Evolutionary conservation across 306 rosid genomes (phyloP).

Genomic region (Betula pendula): DNA sequence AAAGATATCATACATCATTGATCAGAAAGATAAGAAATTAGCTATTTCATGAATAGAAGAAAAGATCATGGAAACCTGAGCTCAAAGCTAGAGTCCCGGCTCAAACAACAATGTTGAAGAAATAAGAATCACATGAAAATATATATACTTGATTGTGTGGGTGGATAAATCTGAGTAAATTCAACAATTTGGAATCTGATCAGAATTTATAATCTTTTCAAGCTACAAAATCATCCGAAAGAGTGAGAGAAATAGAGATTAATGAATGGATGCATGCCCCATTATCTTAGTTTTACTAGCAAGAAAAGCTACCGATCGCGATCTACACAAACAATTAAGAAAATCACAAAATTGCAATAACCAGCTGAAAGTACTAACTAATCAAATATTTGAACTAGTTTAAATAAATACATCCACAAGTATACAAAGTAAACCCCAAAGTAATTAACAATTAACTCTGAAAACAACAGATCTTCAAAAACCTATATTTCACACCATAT

Average conservation of each 20-base stretch:
- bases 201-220: no score
- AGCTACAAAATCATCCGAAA: background rate
- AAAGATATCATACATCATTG: slow-evolving; percentile 23
- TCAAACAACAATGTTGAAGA: slow-evolving; percentile 4
- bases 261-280: background rate
- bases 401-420: background rate
- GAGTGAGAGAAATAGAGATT: background rate
- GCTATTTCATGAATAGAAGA: background rate
- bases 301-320: background rate
- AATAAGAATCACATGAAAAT: background rate
- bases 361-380: background rate
- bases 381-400: no score
- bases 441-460: slow-evolving; percentile 22
- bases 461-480: slow-evolving; percentile 27
- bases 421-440: slow-evolving; percentile 9
- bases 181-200: no score
- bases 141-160: no score
- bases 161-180: no score
- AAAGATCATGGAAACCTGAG: background rate
- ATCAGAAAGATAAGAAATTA: slow-evolving; percentile 1
- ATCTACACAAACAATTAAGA: background rate
- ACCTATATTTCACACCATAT: slow-evolving; percentile 75
- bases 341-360: background rate
- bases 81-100: slow-evolving; percentile 21
- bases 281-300: background rate